A percentile compares a stretch with the other conserved stretches of the same genome.
Conservation (phyloP, 164 flowering plant genomes). For the Vitis cinerea region DNA sequence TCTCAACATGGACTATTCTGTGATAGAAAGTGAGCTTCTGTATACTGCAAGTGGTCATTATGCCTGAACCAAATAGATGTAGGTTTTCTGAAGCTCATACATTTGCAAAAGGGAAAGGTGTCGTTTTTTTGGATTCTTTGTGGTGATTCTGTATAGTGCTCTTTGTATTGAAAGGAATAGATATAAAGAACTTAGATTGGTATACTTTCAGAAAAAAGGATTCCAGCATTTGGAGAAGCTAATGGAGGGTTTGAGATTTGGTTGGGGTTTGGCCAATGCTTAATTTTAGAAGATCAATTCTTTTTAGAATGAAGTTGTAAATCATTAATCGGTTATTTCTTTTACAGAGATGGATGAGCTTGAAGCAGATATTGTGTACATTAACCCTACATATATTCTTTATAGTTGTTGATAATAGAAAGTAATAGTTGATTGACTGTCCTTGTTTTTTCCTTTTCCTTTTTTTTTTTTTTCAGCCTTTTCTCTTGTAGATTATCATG, state of each 20-base stretch:
- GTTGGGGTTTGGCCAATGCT: conserved; percentile 1
- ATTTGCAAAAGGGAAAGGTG: not conserved
- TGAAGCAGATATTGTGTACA: conserved; percentile 9
- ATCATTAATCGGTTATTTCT: not conserved
- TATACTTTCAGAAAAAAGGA: conserved; percentile 2
- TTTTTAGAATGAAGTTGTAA: conserved; percentile 15
- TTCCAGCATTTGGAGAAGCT: not conserved
- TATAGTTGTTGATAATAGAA: conserved; percentile 11
- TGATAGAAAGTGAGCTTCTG: not conserved
- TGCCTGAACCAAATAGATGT: not conserved
- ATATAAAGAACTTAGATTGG: not conserved
- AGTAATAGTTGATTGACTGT: not conserved
- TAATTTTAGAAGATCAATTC: conserved; percentile 5
- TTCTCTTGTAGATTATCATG: no score
- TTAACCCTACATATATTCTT: conserved; percentile 10
- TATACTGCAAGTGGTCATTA: not conserved
- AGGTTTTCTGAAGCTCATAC: not conserved
- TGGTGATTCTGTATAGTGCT: conserved; percentile 3
- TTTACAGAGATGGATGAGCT: not conserved
- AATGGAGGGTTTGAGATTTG: not conserved
- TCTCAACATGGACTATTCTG: conserved; percentile 1
- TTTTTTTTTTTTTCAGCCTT: not conserved
- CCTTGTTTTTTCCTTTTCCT: not conserved
- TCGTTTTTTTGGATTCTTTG: not conserved
- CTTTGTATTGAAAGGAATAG: not conserved